These are phyloP conservation scores for Blepharisma japonicum DNA, from an alignment of 73 alveolate species.

Conservation along the genomic window DNA sequence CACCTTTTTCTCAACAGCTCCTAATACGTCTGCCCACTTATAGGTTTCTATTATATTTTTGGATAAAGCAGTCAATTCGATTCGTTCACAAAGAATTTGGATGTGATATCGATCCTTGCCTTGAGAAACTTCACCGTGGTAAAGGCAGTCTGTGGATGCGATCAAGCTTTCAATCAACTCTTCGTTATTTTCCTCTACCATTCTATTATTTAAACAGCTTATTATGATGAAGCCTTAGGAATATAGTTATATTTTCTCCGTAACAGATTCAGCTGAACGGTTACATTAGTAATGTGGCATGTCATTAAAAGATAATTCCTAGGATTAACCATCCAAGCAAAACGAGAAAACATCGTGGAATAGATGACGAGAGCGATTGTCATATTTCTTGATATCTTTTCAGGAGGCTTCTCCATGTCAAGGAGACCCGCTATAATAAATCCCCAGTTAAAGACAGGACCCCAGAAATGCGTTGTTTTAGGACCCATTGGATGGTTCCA, in stretches of 20 bases:
- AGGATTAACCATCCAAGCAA: conserved; percentile 36
- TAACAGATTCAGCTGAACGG: neutral
- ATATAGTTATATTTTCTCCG: conserved; percentile 3
- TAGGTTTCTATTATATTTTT: no score
- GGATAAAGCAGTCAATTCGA: no score
- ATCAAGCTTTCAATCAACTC: no score
- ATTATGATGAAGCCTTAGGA: neutral
- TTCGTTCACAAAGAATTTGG: no score
- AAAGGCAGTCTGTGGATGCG: no score
- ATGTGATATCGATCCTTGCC: no score
- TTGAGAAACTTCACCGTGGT: no score
- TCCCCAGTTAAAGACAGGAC: conserved; percentile 74
- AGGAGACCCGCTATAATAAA: conserved; percentile 61
- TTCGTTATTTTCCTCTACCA: no score
- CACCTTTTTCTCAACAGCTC: no score
- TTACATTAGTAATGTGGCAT: conserved; percentile 25
- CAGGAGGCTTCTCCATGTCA: conserved; percentile 66
- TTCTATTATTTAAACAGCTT: no score
- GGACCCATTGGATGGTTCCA: conserved; percentile 53
- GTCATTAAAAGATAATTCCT: conserved; percentile 28
- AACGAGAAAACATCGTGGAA: conserved; percentile 27
- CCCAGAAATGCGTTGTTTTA: conserved; percentile 76
- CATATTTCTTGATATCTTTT: conserved; percentile 47
- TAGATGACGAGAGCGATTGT: conserved; percentile 22
- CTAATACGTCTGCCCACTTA: no score